Base-by-base conservation (phyloP, 1,139 yeast genomes). In the Yamadazyma oceani region DNA sequence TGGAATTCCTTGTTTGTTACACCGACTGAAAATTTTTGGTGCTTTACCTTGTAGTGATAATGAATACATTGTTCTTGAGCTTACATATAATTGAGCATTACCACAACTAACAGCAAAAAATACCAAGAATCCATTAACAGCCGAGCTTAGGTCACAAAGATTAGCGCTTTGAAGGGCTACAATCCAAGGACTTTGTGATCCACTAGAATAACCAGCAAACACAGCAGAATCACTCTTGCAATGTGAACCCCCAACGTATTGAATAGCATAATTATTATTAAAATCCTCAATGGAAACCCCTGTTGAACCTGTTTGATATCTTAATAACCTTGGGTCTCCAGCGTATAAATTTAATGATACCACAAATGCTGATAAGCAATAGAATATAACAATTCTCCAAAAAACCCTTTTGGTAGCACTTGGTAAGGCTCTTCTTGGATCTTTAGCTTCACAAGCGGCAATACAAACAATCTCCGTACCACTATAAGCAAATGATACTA, bases 401-500 rank as follows among this genome's bases (percentile, higher is more conserved):
- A 83, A 85, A 2, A 86, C 87, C 49, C 84, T 69, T 48, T 71
- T 78, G 1, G 95, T 83, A 0, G 95, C 95, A 11, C 82, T 75
- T 2, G 95, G 95, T 17, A 87, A 66, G 0, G 94, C 80, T 45
- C 76, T 78, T 44, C 95, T 71, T 1, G 96, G 95, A 49, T 85
- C 84, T 44, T 83, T 71, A 9, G 92, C 86, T 57, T 88, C 96
- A 55, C 92, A 86, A 2, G 95, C 92, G 1, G 95, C 90, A 42
- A 87, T 79, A 48, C 85, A 82, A 17, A 87, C 94, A 44, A 84
- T 80, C 50, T 86, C 95, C 0, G 90, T 82, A 0, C 95, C 95
- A 39, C 83, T 78, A 51, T 82, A 86, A 0, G 94, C 82, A 53
- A 82, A 85, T 0, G 86, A 71, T 0, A 89, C 82, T 17, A 80